phyloP scores from a whole-genome alignment of 768 basidiomycete genomes.

The Psilocybe cyanescens region DNA sequence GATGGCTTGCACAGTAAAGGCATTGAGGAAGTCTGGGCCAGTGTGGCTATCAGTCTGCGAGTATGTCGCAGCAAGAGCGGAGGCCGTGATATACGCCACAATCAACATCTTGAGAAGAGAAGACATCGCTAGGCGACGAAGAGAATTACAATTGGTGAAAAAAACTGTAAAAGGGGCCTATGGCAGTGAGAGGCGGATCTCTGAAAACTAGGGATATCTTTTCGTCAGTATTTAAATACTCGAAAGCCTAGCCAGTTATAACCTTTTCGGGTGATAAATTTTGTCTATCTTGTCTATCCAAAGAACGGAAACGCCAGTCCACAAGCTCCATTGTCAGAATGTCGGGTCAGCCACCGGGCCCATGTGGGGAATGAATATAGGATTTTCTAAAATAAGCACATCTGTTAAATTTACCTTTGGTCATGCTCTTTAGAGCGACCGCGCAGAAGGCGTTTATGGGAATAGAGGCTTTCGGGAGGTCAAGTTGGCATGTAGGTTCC shows the following conservation, averaged over 20 bases:
- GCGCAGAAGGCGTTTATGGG: slow-evolving; percentile 1
- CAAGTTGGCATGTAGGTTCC: slow-evolving; percentile 1
- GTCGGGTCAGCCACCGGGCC: slow-evolving; percentile 13
- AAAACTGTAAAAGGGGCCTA: slow-evolving; percentile 5
- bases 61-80: slow-evolving; percentile 45
- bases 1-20: slow-evolving; percentile 52
- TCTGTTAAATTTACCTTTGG: slow-evolving; percentile 10
- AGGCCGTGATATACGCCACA: slow-evolving; percentile 26
- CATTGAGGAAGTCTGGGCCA: slow-evolving; percentile 51
- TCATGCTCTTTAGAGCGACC: background rate
- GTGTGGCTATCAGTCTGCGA: slow-evolving; percentile 44
- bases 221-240: slow-evolving; percentile 11
- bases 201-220: background rate
- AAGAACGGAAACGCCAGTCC: background rate
- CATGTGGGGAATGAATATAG: slow-evolving; percentile 18
- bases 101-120: slow-evolving; percentile 18
- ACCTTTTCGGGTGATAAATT: slow-evolving; percentile 3
- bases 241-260: background rate
- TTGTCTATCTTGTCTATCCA: background rate
- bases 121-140: slow-evolving; percentile 10
- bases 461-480: slow-evolving; percentile 1
- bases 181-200: background rate
- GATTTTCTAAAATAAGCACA: slow-evolving; percentile 2
- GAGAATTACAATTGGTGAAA: background rate
- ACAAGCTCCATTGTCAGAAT: slow-evolving; percentile 16